Percentiles rank a stretch among this genome's conserved stretches.
phyloP scores from a whole-genome alignment of 1,284 basidiomycete species.

The Papiliotrema terrestris region DNA sequence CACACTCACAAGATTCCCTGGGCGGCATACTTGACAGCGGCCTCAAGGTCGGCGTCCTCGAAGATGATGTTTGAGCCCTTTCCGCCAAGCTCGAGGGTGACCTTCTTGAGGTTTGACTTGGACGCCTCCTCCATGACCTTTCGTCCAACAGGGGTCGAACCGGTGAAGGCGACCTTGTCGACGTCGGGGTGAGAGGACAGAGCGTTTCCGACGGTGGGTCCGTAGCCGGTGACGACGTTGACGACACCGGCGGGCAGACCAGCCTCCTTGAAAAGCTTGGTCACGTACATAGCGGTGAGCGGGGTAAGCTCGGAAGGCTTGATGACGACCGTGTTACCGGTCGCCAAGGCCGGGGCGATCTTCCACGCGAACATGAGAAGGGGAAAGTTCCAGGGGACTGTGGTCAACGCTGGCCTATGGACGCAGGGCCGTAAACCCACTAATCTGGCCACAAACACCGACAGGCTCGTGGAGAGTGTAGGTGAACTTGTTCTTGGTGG shows the following conservation, averaged over 20 bases:
- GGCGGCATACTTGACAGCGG: slow-evolving; percentile 74
- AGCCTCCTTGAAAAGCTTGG: slow-evolving; percentile 54
- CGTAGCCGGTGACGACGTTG: slow-evolving; percentile 63
- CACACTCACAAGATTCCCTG: slow-evolving; percentile 63
- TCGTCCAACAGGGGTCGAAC: slow-evolving; percentile 56
- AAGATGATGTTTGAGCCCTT: slow-evolving; percentile 72
- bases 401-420: not conserved
- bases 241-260: slow-evolving; percentile 67
- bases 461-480: slow-evolving; percentile 91
- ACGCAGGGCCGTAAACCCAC: slow-evolving; percentile 3
- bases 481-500: slow-evolving; percentile 63
- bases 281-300: slow-evolving; percentile 57
- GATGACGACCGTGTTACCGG: slow-evolving; percentile 75
- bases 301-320: slow-evolving; percentile 92
- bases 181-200: slow-evolving; percentile 54
- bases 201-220: slow-evolving; percentile 63
- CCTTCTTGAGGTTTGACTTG: slow-evolving; percentile 60
- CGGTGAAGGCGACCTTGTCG: slow-evolving; percentile 59
- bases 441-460: slow-evolving; percentile 81
- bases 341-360: slow-evolving; percentile 76
- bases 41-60: slow-evolving; percentile 59
- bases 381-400: slow-evolving; percentile 62
- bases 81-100: slow-evolving; percentile 89
- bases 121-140: slow-evolving; percentile 57
- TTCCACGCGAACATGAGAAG: slow-evolving; percentile 77